phyloP scores from a whole-genome alignment of 225 moss, liverwort and hornwort genomes.

The Lunularia cruciata region DNA sequence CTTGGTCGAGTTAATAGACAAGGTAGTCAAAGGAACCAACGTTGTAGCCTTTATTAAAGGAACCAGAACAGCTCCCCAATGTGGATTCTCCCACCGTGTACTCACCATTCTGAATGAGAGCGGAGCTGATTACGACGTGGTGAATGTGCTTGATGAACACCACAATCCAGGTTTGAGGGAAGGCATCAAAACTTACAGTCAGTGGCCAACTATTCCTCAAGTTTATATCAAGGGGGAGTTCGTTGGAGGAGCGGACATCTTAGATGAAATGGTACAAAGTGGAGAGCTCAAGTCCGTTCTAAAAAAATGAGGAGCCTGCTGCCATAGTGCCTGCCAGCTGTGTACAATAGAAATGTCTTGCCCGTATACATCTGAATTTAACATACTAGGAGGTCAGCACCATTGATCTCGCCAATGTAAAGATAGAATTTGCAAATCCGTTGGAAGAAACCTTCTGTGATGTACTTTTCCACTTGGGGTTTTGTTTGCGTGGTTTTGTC shows the following conservation, averaged over 20 bases:
- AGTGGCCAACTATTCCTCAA: constrained; percentile 98
- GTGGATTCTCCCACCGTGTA: constrained; percentile 90
- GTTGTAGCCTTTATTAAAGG: constrained; percentile 94
- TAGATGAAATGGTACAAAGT: constrained; percentile 73
- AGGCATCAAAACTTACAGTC: constrained; percentile 78
- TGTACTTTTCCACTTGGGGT: too few species aligned
- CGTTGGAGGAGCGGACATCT: constrained; percentile 85
- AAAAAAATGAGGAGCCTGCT: constrained; percentile 40
- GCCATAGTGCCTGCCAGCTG: too few species aligned
- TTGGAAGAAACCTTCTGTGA: too few species aligned
- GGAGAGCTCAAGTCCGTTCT: constrained; percentile 71
- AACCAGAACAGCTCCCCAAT: constrained; percentile 84
- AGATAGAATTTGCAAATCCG: too few species aligned
- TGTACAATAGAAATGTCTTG: too few species aligned
- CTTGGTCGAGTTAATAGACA: constrained; percentile 73
- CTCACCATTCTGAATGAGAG: constrained; percentile 83
- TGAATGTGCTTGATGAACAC: constrained; percentile 90
- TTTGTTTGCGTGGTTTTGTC: too few species aligned
- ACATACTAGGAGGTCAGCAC: too few species aligned
- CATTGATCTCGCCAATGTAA: too few species aligned
- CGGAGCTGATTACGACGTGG: constrained; percentile 75
- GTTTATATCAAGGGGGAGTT: constrained; percentile 96
- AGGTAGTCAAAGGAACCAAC: constrained; percentile 69
- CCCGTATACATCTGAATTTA: too few species aligned
- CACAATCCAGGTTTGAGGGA: constrained; percentile 86